These are phyloP conservation scores for Zizania latifolia DNA, from an alignment of 176 grass and related monocot genomes.

Conservation along the genomic window DNA sequence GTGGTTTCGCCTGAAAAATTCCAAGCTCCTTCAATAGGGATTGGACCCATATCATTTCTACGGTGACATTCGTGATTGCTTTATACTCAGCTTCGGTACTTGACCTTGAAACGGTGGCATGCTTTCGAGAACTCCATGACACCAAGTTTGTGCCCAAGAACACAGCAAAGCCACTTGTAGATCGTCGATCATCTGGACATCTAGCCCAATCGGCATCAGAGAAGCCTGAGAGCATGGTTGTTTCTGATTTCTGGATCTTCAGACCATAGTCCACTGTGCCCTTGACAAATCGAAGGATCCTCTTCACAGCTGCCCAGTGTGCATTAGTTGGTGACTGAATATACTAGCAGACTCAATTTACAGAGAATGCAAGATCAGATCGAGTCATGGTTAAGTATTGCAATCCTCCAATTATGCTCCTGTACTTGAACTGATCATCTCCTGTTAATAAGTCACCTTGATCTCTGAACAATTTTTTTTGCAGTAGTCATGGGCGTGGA, in stretches of 20 bases:
- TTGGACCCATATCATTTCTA: too few species aligned
- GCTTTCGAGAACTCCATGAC: too few species aligned
- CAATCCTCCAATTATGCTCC: background rate
- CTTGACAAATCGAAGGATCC: background rate
- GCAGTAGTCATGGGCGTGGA: background rate
- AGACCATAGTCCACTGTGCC: background rate
- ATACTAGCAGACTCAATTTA: background rate
- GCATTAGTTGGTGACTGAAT: background rate
- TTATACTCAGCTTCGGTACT: too few species aligned
- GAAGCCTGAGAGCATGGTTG: background rate
- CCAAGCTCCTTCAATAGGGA: too few species aligned
- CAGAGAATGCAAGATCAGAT: background rate
- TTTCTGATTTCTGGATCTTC: background rate
- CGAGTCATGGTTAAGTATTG: background rate
- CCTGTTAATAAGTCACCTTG: rapidly evolving
- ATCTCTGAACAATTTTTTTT: background rate
- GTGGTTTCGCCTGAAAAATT: too few species aligned
- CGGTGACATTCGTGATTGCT: too few species aligned
- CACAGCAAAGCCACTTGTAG: background rate
- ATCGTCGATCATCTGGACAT: background rate
- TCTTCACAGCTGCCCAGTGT: background rate
- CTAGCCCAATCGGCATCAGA: background rate
- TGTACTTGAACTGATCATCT: background rate
- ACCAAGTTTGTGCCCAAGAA: too few species aligned
- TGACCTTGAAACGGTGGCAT: too few species aligned